Base-by-base conservation (phyloP, 495 filamentous ascomycete species). In the Parmelia sp. region DNA sequence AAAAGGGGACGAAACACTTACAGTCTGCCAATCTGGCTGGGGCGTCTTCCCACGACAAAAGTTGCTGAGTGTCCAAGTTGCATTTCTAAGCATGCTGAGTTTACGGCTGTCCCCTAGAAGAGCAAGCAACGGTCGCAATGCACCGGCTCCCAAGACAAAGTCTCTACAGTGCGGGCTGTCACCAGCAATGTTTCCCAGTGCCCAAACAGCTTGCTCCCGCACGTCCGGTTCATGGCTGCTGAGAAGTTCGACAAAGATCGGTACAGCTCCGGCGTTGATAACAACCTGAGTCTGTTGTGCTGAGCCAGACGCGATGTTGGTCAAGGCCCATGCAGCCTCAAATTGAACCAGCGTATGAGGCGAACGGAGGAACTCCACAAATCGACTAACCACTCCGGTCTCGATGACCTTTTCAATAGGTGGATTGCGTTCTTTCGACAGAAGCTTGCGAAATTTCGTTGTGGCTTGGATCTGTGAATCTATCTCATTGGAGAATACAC, bases 41-140 rank as follows among this genome's bases (percentile, higher is more conserved):
- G 95, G 95, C 6, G 92, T 96, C 84, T 97, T 99, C 77, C 95
- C 95, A 82, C 95, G 93, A 80, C 95, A 99, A 80, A 99, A 99
- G 80, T 99, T 99, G 82, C 95, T 97, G 59, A 99, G 81, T 31
- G 95, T 99, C 95, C 95, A 99, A 33, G 95, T 97, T 31, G 95
- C 95, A 74, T 99, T 99, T 61, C 95, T 84, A 45, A 99, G 86
- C 95, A 99, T 99, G 82, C 92, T 96, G 58, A 99, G 82, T 83
- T 99, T 99, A 70, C 95, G 90, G 80, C 93, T 96, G 75, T 99
- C 95, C 49, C 93, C 94, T 51, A 98, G 86, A 45, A 98, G 84
- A 72, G 81, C 83, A 57, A 98, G 82, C 45, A 98, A 83, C 42
- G 94, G 94, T 70, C 89, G 89, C 33, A 98, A 85, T 70, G 94